Base-by-base conservation (phyloP, 2,329 filamentous ascomycete species). In the Apiospora koreana region DNA sequence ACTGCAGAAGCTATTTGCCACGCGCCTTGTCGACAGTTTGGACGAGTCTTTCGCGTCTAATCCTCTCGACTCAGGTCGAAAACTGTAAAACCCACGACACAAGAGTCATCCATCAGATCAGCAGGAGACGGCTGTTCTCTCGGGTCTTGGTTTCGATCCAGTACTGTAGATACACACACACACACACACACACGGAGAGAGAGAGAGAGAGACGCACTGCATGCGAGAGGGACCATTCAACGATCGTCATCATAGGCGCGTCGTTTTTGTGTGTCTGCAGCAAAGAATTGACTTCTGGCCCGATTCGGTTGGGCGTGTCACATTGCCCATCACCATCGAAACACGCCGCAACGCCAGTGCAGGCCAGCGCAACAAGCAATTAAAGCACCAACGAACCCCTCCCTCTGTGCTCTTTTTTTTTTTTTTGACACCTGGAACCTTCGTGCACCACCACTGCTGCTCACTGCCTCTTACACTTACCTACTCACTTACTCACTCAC, bases 201-300 rank as follows among this genome's bases (percentile, higher is more conserved):
- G 38, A 38, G 35, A 38, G 38, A 41, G 48, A 54, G 42, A 45
- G 54, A 62, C 31, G 54, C 54, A 62, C 31, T 62, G 54, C 54
- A 62, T 31, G 31, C 21, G 54, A 23, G 54, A 38, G 54, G 31
- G 54, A 62, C 54, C 54, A 62, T 38, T 12, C 54, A 62, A 62
- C 31, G 54, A 67, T 46, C 42, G 65, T 67, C 65, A 67, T 67
- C 65, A 67, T 46, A 43, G 45, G 42, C 65, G 42, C 65, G 65
- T 46, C 41, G 65, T 43, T 43, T 62, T 28, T 3, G 42, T 46
- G 23, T 46, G 28, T 46, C 65, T 67, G 65, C 65, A 67, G 65
- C 42, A 35, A 62, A 46, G 65, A 67, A 67, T 67, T 67, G 65
- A 67, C 65, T 67, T 67, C 65, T 67, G 42, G 45, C 65, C 65